A percentile compares a stretch with the other conserved stretches of the same genome.
phyloP scores from a whole-genome alignment of 2,329 filamentous ascomycete genomes.

The Colletotrichum horii region DNA sequence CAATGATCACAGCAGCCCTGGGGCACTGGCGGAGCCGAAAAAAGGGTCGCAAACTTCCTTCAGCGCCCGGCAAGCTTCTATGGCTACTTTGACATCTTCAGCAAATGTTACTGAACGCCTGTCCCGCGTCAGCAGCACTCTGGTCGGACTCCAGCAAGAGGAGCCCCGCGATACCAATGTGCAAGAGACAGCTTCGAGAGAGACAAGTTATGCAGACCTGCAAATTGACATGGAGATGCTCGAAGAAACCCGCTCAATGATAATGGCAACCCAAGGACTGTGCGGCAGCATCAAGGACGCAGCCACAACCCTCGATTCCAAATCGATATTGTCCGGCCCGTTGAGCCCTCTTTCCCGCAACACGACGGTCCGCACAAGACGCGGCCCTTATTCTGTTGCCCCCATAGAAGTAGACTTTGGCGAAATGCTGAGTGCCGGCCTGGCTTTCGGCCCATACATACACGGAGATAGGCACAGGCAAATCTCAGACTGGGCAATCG shows the following conservation, averaged over 20 bases:
- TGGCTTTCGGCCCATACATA: neutral
- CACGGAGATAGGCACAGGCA: neutral
- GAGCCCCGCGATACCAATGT: rapidly evolving
- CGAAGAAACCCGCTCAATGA: neutral
- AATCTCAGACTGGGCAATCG: neutral
- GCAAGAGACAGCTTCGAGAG: neutral
- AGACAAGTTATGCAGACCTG: neutral
- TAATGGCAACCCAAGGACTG: neutral
- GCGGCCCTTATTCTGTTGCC: neutral
- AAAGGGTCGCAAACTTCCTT: neutral
- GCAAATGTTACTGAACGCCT: neutral
- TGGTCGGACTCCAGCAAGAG: neutral
- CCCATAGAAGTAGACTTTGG: neutral
- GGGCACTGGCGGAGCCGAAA: rapidly evolving
- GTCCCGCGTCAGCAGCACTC: neutral
- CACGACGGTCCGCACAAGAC: neutral
- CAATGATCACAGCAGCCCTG: rapidly evolving
- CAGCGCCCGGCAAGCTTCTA: neutral
- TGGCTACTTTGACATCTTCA: neutral
- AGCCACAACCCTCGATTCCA: neutral
- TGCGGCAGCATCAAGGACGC: neutral
- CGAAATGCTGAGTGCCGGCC: neutral
- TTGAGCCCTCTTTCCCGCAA: neutral
- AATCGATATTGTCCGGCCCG: neutral
- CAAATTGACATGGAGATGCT: neutral